These are phyloP conservation scores for Malus sylvestris DNA, from an alignment of 306 rosid genomes.

Conservation along the genomic window DNA sequence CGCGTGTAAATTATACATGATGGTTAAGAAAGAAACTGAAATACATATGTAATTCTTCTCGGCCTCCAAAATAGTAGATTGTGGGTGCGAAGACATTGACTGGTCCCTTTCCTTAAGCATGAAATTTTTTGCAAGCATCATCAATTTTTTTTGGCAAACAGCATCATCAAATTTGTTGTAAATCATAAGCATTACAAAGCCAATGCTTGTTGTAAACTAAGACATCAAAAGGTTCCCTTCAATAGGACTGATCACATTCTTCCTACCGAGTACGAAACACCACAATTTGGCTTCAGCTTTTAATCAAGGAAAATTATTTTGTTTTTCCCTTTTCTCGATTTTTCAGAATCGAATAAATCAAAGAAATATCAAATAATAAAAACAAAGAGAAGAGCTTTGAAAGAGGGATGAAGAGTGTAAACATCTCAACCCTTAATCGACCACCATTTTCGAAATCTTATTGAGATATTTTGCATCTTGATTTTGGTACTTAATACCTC, in stretches of 20 bases:
- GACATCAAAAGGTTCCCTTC: background rate
- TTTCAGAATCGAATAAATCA: too few relatives aligned
- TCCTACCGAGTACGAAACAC: background rate
- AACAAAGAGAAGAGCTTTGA: too few relatives aligned
- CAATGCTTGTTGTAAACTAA: background rate
- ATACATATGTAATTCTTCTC: fast-evolving
- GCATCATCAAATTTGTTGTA: background rate
- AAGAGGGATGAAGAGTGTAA: background rate
- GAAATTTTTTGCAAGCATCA: too few relatives aligned
- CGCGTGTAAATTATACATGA: too few relatives aligned
- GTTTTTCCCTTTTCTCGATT: too few relatives aligned
- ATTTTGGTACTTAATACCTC: background rate
- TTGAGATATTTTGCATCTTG: background rate
- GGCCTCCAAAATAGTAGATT: fast-evolving
- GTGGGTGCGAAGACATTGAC: too few relatives aligned
- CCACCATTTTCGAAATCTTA: too few relatives aligned
- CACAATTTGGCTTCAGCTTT: background rate
- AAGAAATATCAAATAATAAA: too few relatives aligned
- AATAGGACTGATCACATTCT: background rate
- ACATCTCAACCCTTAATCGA: background rate
- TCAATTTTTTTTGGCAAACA: too few relatives aligned
- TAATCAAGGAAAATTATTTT: too few relatives aligned
- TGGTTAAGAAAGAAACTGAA: fast-evolving
- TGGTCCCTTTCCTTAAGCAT: too few relatives aligned
- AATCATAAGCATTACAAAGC: background rate